Evolutionary conservation across 1,284 basidiomycete species (phyloP), one percentile per base, ranked within the genome.

Genomic region (Amylostereum areolatum): DNA sequence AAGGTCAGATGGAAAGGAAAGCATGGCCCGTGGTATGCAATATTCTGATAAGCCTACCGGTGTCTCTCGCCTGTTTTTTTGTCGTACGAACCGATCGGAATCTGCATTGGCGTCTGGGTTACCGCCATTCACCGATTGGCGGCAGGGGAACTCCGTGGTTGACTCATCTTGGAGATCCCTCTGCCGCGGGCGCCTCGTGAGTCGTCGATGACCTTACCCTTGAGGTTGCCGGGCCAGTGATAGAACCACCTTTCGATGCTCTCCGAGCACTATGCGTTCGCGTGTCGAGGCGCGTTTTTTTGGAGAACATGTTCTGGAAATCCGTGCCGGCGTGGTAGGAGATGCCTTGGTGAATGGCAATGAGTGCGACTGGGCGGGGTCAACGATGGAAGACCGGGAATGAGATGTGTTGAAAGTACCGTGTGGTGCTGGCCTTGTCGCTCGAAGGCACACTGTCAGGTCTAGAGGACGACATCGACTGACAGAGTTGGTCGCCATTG

Each of bases 231-330:
- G 18, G 92, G 75, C 94, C 94, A 97, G 45, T 94, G 73, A 62
- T 94, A 97, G 73, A 97, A 97, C 86, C 90, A 96, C 44, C 92
- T 91, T 66, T 97, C 94, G 30, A 83, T 88, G 58, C 89, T 93
- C 65, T 97, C 94, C 62, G 97, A 80, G 64, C 94, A 97, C 30
- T 86, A 73, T 1, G 89, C 89, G 55, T 94, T 90, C 4, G 86
- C 78, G 34, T 78, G 75, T 53, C 89, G 80, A 3, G 72, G 67
- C 0, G 80, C 10, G 70, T 62, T 31, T 87, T 83, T 2, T 80
- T 73, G 36, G 70, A 71, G 43, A 80, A 74, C 1, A 87, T 68
- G 62, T 97, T 97, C 62, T 89, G 85, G 61, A 81, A 88, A 57
- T 87, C 79, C 4, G 65, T 69, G 2, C 91, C 92, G 1, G 89